phyloP scores from a whole-genome alignment of 495 filamentous ascomycete species.

The Penicillium macrosclerotiorum region DNA sequence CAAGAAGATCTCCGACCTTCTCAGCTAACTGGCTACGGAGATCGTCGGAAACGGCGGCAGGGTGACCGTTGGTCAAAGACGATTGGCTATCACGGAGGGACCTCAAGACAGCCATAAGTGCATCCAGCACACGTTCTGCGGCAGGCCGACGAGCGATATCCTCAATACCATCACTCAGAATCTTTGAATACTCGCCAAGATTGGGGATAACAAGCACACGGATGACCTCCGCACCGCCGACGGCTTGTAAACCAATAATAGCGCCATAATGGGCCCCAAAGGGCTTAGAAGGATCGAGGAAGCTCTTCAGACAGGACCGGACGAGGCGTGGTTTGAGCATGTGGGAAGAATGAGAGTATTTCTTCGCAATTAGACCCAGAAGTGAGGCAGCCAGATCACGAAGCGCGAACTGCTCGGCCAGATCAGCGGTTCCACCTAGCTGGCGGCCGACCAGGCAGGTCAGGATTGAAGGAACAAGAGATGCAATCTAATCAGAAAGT shows the following conservation, averaged over 20 bases:
- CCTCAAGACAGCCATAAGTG: constrained; percentile 58
- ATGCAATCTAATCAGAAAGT: constrained; percentile 50
- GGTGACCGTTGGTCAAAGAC: constrained; percentile 43
- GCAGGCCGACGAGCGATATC: constrained; percentile 51
- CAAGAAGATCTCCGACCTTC: constrained; percentile 59
- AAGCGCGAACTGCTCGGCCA: constrained; percentile 70
- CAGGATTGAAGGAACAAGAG: constrained; percentile 81
- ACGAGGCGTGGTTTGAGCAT: constrained; percentile 84
- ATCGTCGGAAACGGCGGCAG: constrained; percentile 47
- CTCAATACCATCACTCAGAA: constrained; percentile 67
- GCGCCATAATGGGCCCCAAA: constrained; percentile 84
- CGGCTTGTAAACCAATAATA: constrained; percentile 68
- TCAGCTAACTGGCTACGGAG: constrained; percentile 55
- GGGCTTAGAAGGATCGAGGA: constrained; percentile 79
- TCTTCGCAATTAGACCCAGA: constrained; percentile 66
- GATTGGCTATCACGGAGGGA: constrained; percentile 40
- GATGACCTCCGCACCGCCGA: constrained; percentile 78
- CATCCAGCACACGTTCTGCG: constrained; percentile 60
- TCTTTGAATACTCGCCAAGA: constrained; percentile 69
- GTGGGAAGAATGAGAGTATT: constrained; percentile 71
- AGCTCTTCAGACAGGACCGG: constrained; percentile 82
- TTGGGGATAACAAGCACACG: constrained; percentile 78
- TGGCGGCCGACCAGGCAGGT: constrained; percentile 89
- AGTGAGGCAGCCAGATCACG: constrained; percentile 81
- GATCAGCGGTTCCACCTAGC: constrained; percentile 56